Base-by-base conservation (phyloP, 2,329 filamentous ascomycete genomes). In the Phaeoacremonium minimum region DNA sequence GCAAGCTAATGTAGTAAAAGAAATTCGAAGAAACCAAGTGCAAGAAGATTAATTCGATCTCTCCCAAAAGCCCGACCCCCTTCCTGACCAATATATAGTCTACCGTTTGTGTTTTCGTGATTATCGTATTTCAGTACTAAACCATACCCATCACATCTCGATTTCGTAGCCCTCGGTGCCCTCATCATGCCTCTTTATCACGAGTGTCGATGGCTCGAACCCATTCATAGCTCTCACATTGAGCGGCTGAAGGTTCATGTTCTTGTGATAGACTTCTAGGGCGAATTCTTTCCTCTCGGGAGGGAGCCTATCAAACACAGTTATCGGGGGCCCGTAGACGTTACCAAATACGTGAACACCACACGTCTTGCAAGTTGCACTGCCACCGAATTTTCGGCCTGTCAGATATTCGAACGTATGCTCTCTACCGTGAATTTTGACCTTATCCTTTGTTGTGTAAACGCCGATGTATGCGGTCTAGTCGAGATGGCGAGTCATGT, bases 151-250 rank as follows among this genome's bases (percentile, higher is more conserved):
- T n/a, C n/a, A n/a, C n/a, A n/a, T n/a, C n/a, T n/a, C n/a, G n/a
- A n/a, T n/a, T n/a, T n/a, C n/a, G n/a, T 47, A 47, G 4, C 45
- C 45, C 18, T 41, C 44, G 8, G 45, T 46, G 4, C 45, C 45
- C 18, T 44, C 38, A 14, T 47, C 41, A 3, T 26, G 32, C 28
- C 38, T 38, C 4, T 35, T 17, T 13, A 47, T 34, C 7, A 28
- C 6, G n/a, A 26, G 7, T 8, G 19, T 30, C 7, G 17, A 16
- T 11, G 31, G 18, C 14, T 46, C 33, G 14, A 46, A 28, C 4
- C 20, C 36, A 6, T 46, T 41, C 4, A 46, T 13, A 15, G 33
- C 20, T 14, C 42, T 37, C 14, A 43, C 30, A 8, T 45, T 40
- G 7, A 45, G 37, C 11, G 42, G 42, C 34, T 38, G 37, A 6